Evolutionary conservation across 306 rosid genomes (phyloP), one percentile per base, ranked within the genome.

Genomic region (Corylus heterophylla): DNA sequence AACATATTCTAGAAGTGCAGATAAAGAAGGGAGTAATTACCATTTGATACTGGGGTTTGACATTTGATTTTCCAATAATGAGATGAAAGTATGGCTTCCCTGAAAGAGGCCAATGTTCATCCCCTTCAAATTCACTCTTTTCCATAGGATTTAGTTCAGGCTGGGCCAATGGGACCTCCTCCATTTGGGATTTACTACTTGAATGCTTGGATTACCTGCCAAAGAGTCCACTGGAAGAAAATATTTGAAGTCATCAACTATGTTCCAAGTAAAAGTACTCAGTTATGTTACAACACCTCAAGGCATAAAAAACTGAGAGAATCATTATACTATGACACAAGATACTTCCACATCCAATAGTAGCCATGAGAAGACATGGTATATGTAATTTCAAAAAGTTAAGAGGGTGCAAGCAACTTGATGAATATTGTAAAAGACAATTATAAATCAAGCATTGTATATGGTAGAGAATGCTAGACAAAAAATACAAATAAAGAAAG

Each of bases 31-130:
- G 54, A 29, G 66, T 67, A 75, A 29, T 88, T 78, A 90, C 94
- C 92, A 85, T 27, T 37, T 4, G 9, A 54, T 54, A 86, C 9
- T n/a, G 6, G 64, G 80, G 83, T 35, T 9, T 4, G 63, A 86
- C 76, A 42, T 77, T 75, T 76, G 88, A 17, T 73, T 76, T 78
- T 16, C 79, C 14, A 69, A 90, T 77, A 70, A 90, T 8, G 12
- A 69, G 4, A 59, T 76, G 70, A 20, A 10, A 80, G 79, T 68
- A 81, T 62, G 88, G 88, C 69, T 83, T 73, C 63, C 85, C 87
- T 7, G 87, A 83, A 74, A 90, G 94, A 7, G 94, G 92, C 70
- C 80, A 78, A 74, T 69, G 64, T 55, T 80, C 87, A 56, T 48
- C 75, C 73, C 83, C 81, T 67, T 77, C 77, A 68, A 85, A 56